Evolutionary conservation across 208 protist species (phyloP).

Genomic region (Leishmania arabica): DNA sequence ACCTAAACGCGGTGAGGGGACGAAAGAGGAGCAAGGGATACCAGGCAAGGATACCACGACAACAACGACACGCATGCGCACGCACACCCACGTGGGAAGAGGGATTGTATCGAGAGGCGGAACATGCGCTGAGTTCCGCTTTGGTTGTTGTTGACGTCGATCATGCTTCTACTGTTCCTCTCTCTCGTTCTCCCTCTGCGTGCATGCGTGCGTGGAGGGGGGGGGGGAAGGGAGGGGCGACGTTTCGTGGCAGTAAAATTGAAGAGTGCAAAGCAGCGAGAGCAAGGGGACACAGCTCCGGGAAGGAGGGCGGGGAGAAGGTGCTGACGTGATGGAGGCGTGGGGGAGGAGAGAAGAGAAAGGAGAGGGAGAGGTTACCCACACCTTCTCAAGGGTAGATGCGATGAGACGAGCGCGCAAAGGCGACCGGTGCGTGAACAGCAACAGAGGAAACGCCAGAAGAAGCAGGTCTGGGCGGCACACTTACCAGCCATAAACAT

Average conservation of each 20-base stretch:
- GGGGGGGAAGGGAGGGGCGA: too few relatives aligned
- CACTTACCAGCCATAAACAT: neutral
- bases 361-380: neutral
- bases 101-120: neutral
- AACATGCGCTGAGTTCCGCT: neutral
- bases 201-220: neutral
- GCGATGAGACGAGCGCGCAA: neutral
- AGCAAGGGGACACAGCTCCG: neutral
- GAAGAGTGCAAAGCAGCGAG: neutral
- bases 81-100: neutral
- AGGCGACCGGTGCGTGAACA: neutral
- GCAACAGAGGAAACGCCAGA: neutral
- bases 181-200: neutral
- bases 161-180: neutral
- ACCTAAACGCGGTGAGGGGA: too few relatives aligned
- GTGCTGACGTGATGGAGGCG: neutral
- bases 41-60: neutral
- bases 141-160: neutral
- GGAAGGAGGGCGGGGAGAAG: neutral
- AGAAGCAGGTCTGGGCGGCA: neutral
- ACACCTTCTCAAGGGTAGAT: neutral
- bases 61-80: neutral
- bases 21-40: neutral
- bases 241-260: neutral
- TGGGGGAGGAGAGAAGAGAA: neutral